Evolutionary conservation across 805 yeast genomes (phyloP).

Genomic region (Yamadazyma akitaensis): DNA sequence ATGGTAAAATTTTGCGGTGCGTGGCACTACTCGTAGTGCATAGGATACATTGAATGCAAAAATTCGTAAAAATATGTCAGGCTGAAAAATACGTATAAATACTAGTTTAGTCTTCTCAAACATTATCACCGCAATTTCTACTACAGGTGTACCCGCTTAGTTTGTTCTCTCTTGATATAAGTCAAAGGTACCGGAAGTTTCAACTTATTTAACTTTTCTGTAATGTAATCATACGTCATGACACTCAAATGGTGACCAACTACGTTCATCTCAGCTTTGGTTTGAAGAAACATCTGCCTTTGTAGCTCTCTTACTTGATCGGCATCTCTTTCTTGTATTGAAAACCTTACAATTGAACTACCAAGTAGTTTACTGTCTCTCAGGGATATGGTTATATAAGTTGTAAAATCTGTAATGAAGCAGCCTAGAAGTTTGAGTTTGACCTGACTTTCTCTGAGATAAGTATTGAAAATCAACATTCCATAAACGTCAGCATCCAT

Average conservation of each 20-base stretch:
- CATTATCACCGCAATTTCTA: too few species aligned
- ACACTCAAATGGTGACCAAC: constrained; percentile 1
- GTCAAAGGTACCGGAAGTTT: not conserved
- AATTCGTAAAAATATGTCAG: too few species aligned
- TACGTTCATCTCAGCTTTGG: constrained; percentile 58
- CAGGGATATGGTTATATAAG: constrained; percentile 21
- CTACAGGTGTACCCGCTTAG: too few species aligned
- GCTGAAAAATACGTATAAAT: too few species aligned
- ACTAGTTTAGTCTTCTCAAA: too few species aligned
- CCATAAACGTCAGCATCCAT: constrained; percentile 71
- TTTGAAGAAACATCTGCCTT: constrained; percentile 46
- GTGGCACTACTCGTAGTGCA: not conserved
- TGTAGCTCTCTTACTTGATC: constrained; percentile 46
- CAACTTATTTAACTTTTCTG: not conserved
- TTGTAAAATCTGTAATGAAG: constrained; percentile 36
- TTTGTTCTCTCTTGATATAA: too few species aligned
- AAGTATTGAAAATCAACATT: constrained; percentile 46
- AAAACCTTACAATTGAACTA: constrained; percentile 10
- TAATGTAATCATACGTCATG: not conserved
- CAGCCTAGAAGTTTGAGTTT: constrained; percentile 35
- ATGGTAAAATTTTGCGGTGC: constrained; percentile 1
- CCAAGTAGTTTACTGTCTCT: constrained; percentile 21
- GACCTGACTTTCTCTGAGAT: constrained; percentile 6
- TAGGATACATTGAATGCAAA: not conserved
- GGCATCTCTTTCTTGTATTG: not conserved